phyloP scores from a whole-genome alignment of 371 early-diverging fungal genomes.

The Rhizopus microsporus region DNA sequence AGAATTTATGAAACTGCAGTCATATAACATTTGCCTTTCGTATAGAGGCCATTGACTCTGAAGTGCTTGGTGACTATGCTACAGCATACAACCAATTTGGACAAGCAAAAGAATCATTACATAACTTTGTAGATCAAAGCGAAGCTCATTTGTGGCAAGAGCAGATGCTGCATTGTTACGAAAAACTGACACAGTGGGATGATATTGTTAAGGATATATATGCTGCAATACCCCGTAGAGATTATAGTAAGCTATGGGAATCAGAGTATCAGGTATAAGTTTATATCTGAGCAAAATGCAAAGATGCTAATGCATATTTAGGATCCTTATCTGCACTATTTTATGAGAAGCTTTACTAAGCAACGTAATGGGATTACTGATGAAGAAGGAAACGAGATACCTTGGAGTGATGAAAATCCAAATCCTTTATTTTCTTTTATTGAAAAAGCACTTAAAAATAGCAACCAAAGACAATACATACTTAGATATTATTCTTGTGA shows the following conservation, averaged over 20 bases:
- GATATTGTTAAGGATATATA: conserved; percentile 47
- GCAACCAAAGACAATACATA: conserved; percentile 37
- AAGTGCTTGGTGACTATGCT: conserved; percentile 61
- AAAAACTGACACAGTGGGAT: conserved; percentile 68
- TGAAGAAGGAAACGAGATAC: conserved; percentile 34
- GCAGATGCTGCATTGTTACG: conserved; percentile 63
- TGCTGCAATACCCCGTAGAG: conserved; percentile 37
- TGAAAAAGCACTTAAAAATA: conserved; percentile 44
- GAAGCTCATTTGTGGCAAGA: conserved; percentile 58
- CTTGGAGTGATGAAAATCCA: conserved; percentile 49
- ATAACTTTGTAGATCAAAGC: conserved; percentile 1
- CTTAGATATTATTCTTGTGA: conserved; percentile 51
- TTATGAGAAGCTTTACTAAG: conserved; percentile 58
- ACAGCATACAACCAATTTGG: conserved; percentile 52
- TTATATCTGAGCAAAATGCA: background rate
- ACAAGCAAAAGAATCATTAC: conserved; percentile 33
- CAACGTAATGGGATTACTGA: conserved; percentile 43
- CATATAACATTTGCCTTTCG: background rate
- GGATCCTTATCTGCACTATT: conserved; percentile 55
- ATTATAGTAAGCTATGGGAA: conserved; percentile 54
- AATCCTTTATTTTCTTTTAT: conserved; percentile 60
- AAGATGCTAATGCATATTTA: background rate
- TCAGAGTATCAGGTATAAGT: conserved; percentile 36
- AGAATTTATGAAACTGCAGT: background rate
- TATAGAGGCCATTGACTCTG: conserved; percentile 58